These are phyloP conservation scores for Scleroderma citrinum DNA, from an alignment of 768 basidiomycete genomes.

Conservation along the genomic window DNA sequence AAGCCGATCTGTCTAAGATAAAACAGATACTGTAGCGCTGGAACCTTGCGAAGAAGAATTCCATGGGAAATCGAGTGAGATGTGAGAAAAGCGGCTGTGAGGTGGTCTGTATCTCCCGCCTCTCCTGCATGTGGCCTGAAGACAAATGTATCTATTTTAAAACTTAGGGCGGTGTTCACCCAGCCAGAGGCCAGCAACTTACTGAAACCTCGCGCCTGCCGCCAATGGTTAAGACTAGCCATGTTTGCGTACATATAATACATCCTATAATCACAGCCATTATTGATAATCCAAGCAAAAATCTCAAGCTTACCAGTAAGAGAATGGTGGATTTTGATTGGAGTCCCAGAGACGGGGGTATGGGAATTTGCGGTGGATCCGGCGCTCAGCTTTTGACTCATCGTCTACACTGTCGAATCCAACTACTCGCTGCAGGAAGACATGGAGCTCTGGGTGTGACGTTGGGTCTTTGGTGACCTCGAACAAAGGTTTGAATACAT, in stretches of 20 bases:
- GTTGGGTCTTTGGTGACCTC: constrained; percentile 92
- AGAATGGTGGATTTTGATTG: constrained; percentile 86
- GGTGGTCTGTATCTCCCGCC: constrained; percentile 96
- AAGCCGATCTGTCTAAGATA: constrained; percentile 98
- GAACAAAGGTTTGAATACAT: constrained; percentile 89
- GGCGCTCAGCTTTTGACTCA: constrained; percentile 88
- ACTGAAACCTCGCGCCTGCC: constrained; percentile 87
- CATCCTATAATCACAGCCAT: constrained; percentile 45
- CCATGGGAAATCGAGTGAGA: constrained; percentile 99
- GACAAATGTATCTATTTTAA: constrained; percentile 79
- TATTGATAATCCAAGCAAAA: constrained; percentile 3
- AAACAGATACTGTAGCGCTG: constrained; percentile 94
- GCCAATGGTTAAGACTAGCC: constrained; percentile 91
- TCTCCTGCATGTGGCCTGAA: constrained; percentile 96
- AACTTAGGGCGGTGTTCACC: constrained; percentile 4
- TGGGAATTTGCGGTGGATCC: constrained; percentile 92
- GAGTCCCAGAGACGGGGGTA: constrained; percentile 89
- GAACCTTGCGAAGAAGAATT: constrained; percentile 96
- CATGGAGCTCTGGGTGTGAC: constrained; percentile 88
- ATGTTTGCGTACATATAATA: constrained; percentile 99
- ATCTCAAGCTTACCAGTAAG: constrained; percentile 69
- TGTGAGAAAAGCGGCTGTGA: constrained; percentile 92
- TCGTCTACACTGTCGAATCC: constrained; percentile 99
- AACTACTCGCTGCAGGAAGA: constrained; percentile 91
- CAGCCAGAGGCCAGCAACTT: constrained; percentile 25